Conservation (phyloP, 2,329 filamentous ascomycete species). For the Aspergillus pseudonomiae region DNA sequence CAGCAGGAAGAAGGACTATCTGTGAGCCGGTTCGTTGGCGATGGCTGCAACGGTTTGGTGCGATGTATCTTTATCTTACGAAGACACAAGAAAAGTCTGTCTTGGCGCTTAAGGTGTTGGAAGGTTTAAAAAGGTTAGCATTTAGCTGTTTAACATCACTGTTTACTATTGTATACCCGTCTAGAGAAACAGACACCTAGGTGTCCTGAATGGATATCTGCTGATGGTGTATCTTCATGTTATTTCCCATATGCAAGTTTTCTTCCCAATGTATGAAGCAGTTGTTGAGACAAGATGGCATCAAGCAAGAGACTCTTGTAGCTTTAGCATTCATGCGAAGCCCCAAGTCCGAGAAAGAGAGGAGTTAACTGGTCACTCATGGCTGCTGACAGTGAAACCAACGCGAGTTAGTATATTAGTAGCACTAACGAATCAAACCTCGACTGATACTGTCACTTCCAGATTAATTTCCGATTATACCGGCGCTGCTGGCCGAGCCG, state of each 20-base stretch:
- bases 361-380: neutral
- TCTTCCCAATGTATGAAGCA: neutral
- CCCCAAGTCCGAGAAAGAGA: neutral
- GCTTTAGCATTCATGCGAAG: neutral
- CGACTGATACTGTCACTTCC: neutral
- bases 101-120: conserved; percentile 38
- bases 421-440: neutral
- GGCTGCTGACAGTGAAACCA: neutral
- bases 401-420: neutral
- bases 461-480: neutral
- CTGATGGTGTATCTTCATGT: neutral
- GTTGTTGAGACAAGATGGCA: neutral
- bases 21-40: conserved; percentile 53
- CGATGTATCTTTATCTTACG: conserved; percentile 19
- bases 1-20: conserved; percentile 91
- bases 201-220: neutral
- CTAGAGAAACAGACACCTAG: conserved; percentile 16
- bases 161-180: conserved; percentile 27
- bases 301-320: neutral
- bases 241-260: neutral
- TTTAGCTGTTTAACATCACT: conserved; percentile 20
- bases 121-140: conserved; percentile 26
- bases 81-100: conserved; percentile 26
- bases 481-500: neutral
- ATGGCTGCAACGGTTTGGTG: conserved; percentile 15